phyloP scores from a whole-genome alignment of 2,329 filamentous ascomycete genomes.

The Pseudocercospora pini-densiflorae region DNA sequence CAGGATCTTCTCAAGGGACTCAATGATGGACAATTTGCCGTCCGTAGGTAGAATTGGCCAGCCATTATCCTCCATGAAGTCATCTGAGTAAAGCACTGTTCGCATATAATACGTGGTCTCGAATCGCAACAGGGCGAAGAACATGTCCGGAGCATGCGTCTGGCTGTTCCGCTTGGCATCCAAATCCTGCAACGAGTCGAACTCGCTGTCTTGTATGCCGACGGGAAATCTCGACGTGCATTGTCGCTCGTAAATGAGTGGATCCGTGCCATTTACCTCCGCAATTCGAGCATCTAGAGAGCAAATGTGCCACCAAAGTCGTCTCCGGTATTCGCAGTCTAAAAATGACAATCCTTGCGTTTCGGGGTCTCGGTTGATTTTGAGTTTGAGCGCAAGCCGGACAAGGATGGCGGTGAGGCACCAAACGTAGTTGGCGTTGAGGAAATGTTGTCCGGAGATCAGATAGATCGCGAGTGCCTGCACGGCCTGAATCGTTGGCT shows the following conservation, averaged over 20 bases:
- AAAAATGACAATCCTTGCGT: conserved; percentile 20
- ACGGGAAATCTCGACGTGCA: conserved; percentile 25
- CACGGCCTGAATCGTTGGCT: conserved; percentile 23
- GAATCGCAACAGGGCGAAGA: conserved; percentile 24
- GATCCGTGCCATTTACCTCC: conserved; percentile 26
- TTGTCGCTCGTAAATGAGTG: conserved; percentile 28
- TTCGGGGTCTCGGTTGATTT: conserved; percentile 29
- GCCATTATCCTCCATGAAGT: conserved; percentile 27
- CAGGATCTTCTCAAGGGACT: conserved; percentile 25
- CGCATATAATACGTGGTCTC: conserved; percentile 31
- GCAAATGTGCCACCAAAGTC: conserved; percentile 33
- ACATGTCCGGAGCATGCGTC: conserved; percentile 24
- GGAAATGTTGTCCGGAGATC: conserved; percentile 21
- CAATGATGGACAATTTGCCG: conserved; percentile 29
- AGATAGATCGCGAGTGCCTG: conserved; percentile 29
- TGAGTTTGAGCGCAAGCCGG: conserved; percentile 27
- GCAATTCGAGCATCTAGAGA: conserved; percentile 27
- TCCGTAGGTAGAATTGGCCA: conserved; percentile 25
- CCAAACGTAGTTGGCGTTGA: conserved; percentile 24
- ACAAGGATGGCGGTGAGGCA: conserved; percentile 27
- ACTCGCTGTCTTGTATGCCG: conserved; percentile 19
- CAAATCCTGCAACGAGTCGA: conserved; percentile 20
- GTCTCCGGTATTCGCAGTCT: conserved; percentile 27
- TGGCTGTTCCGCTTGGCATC: conserved; percentile 15
- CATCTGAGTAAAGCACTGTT: conserved; percentile 28